Evolutionary conservation across 2,329 filamentous ascomycete species (phyloP).

Genomic region (Phialophora macrospora): DNA sequence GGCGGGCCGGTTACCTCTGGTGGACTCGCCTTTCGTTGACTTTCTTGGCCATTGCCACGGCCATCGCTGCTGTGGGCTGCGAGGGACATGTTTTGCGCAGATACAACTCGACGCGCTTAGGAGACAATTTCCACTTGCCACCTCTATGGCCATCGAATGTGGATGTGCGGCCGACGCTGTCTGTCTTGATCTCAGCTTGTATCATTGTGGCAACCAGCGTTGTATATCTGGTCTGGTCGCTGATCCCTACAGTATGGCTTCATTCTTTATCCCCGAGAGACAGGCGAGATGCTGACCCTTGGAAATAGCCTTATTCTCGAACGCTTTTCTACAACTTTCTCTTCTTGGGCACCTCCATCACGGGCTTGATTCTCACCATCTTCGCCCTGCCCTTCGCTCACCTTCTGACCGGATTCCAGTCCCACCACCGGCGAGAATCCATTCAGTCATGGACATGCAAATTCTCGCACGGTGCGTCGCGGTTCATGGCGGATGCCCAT

Average conservation of each 20-base stretch:
- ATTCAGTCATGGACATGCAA: slow-evolving; percentile 39
- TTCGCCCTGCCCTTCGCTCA: slow-evolving; percentile 37
- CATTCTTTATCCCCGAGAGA: background rate
- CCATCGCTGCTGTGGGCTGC: slow-evolving; percentile 45
- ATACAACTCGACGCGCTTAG: slow-evolving; percentile 47
- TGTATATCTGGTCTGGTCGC: slow-evolving; percentile 31
- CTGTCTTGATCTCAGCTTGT: slow-evolving; percentile 46
- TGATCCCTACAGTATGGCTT: slow-evolving; percentile 33
- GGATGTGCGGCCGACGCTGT: slow-evolving; percentile 48
- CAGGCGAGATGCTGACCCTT: background rate
- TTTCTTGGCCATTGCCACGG: slow-evolving; percentile 41
- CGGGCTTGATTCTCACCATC: slow-evolving; percentile 28
- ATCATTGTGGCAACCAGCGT: slow-evolving; percentile 45
- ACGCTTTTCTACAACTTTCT: slow-evolving; percentile 33
- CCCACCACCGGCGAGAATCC: slow-evolving; percentile 28
- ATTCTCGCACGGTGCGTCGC: slow-evolving; percentile 31
- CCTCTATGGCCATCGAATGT: slow-evolving; percentile 51
- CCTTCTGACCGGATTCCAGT: slow-evolving; percentile 21
- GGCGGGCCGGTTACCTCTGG: slow-evolving; percentile 40
- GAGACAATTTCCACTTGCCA: slow-evolving; percentile 42
- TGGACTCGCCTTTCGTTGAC: slow-evolving; percentile 46
- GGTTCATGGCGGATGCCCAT: slow-evolving; percentile 33
- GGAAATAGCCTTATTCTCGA: slow-evolving; percentile 33
- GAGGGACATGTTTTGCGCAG: slow-evolving; percentile 48
- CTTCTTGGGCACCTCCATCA: slow-evolving; percentile 24